phyloP scores from a whole-genome alignment of 495 filamentous ascomycete species.

The Neurospora sp. region DNA sequence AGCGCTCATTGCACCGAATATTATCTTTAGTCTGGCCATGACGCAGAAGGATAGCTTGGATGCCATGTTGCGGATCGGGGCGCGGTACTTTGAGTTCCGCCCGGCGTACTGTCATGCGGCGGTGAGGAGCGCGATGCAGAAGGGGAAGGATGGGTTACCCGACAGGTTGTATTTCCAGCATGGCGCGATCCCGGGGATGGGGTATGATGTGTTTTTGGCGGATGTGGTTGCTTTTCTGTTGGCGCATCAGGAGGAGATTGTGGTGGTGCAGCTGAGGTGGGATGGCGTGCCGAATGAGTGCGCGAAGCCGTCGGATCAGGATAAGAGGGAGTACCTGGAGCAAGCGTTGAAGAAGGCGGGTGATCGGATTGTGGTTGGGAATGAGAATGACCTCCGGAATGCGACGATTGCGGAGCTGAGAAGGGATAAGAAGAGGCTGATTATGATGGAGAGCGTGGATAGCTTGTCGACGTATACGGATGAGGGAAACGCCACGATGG shows the following conservation, averaged over 20 bases:
- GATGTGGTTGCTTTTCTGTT: conserved; percentile 36
- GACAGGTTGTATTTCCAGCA: conserved; percentile 46
- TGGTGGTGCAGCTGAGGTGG: conserved; percentile 44
- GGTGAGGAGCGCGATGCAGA: conserved; percentile 21
- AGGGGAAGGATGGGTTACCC: conserved; percentile 14
- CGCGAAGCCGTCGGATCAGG: conserved; percentile 30
- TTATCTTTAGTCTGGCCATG: conserved; percentile 41
- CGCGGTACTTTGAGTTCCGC: conserved; percentile 47
- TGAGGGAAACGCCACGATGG: conserved; percentile 39
- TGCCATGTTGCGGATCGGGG: conserved; percentile 38
- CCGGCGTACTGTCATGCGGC: conserved; percentile 37
- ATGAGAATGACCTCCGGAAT: conserved; percentile 26
- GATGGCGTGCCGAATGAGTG: conserved; percentile 43
- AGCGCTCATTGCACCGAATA: conserved; percentile 35
- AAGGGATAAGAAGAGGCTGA: conserved; percentile 33
- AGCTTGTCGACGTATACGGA: conserved; percentile 43
- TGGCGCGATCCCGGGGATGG: conserved; percentile 43
- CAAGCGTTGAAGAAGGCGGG: conserved; percentile 22
- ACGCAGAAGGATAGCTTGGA: conserved; percentile 43
- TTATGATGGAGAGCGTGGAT: conserved; percentile 34
- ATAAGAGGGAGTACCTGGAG: conserved; percentile 31
- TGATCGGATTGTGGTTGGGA: conserved; percentile 22
- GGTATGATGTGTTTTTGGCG: conserved; percentile 37
- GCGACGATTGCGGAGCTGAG: conserved; percentile 33
- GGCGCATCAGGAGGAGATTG: conserved; percentile 36